Evolutionary conservation across 139 green algal species (phyloP).

Genomic region (Ostreobium quekettii): DNA sequence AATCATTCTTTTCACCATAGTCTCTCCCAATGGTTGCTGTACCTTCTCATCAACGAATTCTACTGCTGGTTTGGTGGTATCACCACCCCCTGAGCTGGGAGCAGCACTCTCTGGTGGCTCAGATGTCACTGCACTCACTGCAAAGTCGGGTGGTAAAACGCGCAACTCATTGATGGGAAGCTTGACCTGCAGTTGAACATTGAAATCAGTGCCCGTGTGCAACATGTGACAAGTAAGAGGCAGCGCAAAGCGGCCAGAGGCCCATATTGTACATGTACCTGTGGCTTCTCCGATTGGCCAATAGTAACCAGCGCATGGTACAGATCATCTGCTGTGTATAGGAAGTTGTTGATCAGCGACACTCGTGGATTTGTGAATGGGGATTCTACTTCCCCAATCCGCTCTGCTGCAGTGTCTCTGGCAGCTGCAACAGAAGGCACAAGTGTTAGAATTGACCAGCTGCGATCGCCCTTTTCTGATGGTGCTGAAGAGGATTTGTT

Average conservation of each 20-base stretch:
- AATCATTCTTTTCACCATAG: slow-evolving; percentile 2
- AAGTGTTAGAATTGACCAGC: background rate
- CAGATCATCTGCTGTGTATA: background rate
- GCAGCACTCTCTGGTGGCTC: background rate
- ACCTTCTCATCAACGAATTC: too few species aligned
- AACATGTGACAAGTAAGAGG: background rate
- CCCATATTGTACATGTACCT: background rate
- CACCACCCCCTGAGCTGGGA: background rate
- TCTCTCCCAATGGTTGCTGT: too few species aligned
- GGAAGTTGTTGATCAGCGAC: background rate
- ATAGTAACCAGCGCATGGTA: background rate
- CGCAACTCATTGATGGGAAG: background rate
- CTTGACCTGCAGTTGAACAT: background rate
- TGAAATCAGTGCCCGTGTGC: background rate
- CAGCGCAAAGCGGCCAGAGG: background rate
- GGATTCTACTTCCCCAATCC: background rate
- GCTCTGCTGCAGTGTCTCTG: background rate
- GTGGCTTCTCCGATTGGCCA: background rate
- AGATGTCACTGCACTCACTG: background rate
- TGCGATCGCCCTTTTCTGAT: too few species aligned
- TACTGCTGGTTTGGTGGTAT: background rate
- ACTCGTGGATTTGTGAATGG: background rate
- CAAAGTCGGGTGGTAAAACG: background rate
- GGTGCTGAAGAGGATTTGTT: too few species aligned
- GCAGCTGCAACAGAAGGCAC: background rate